Conservation (phyloP, 805 yeast genomes). For the Naumovozyma dairenensis region DNA sequence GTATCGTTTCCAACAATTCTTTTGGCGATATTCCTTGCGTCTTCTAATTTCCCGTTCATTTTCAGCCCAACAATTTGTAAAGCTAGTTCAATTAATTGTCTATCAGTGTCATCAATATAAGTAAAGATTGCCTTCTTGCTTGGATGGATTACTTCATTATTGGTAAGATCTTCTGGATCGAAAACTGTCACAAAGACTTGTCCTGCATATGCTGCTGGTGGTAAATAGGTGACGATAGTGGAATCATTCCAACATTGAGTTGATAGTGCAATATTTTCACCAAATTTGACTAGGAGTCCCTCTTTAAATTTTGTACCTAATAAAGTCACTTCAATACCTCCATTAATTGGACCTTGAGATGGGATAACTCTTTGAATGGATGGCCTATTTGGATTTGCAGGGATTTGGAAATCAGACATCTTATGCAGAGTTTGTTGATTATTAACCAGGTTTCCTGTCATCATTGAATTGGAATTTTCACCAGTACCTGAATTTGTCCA, state of each 20-base stretch:
- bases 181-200: slow-evolving; percentile 85
- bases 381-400: slow-evolving; percentile 30
- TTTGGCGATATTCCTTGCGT: slow-evolving; percentile 87
- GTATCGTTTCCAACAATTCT: slow-evolving; percentile 61
- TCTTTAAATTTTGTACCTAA: slow-evolving; percentile 80
- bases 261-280: slow-evolving; percentile 65
- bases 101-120: slow-evolving; percentile 88
- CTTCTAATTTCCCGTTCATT: slow-evolving; percentile 93
- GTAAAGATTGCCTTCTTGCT: slow-evolving; percentile 52
- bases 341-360: slow-evolving; percentile 88
- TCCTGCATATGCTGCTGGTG: slow-evolving; percentile 84
- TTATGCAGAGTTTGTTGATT: too few species aligned
- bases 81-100: slow-evolving; percentile 89
- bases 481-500: too few species aligned
- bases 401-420: too few species aligned
- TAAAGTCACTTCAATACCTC: slow-evolving; percentile 91
- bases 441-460: too few species aligned
- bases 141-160: slow-evolving; percentile 9
- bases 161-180: slow-evolving; percentile 30
- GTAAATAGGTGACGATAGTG: slow-evolving; percentile 86
- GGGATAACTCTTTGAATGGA: slow-evolving; percentile 83
- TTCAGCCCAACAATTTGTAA: slow-evolving; percentile 92
- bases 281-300: slow-evolving; percentile 78
- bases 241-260: slow-evolving; percentile 96
- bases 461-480: too few species aligned